A percentile compares a stretch with the other conserved stretches of the same genome.
Conservation (phyloP, 441 rosid species). For the Gossypium laxum region DNA sequence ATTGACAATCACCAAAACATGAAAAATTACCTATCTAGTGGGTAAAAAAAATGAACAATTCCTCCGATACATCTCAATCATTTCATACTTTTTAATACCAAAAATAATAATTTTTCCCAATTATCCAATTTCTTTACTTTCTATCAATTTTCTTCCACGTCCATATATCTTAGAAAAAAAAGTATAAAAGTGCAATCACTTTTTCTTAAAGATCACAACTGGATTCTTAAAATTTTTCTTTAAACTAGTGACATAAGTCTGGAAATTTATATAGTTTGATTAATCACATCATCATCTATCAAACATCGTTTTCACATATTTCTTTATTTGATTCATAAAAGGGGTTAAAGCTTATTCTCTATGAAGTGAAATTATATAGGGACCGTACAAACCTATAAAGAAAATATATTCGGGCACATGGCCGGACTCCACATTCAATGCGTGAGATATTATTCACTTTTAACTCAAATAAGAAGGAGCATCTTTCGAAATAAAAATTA, state of each 20-base stretch:
- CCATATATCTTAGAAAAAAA: background rate
- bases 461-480: too few species aligned
- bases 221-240: background rate
- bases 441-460: too few species aligned
- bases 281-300: background rate
- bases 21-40: too few species aligned
- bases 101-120: too few species aligned
- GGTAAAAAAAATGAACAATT: too few species aligned
- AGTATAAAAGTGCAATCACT: conserved; percentile 10
- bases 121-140: background rate
- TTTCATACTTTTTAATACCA: too few species aligned
- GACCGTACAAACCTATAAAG: background rate
- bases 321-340: background rate
- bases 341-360: background rate
- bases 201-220: conserved; percentile 3
- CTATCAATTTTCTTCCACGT: background rate
- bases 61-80: too few species aligned
- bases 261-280: background rate
- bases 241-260: background rate
- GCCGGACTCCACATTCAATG: too few species aligned
- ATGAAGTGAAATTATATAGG: background rate
- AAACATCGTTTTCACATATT: background rate
- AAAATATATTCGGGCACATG: background rate
- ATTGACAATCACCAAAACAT: too few species aligned
- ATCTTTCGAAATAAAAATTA: too few species aligned